A percentile compares a stretch with the other conserved stretches of the same genome.
Evolutionary conservation across 345 rosid genomes (phyloP).

Genomic region (Diplotaxis tenuifolia): DNA sequence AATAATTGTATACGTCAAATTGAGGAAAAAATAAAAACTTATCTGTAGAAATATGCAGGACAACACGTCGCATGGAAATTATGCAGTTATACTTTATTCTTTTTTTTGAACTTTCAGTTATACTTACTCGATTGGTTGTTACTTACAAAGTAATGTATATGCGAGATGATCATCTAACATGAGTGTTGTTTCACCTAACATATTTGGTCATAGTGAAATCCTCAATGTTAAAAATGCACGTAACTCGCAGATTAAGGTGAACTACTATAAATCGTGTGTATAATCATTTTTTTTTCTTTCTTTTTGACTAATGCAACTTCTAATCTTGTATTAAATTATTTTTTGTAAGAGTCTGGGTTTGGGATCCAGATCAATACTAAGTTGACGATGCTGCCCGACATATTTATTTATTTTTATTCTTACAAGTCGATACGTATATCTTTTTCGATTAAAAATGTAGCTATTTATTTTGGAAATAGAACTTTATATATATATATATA

Average conservation of each 20-base stretch:
- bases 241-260: not conserved
- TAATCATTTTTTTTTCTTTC: not conserved
- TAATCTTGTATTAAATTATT: not conserved
- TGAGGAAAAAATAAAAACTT: not conserved
- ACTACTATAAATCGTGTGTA: not conserved
- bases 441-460: not conserved
- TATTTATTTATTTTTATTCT: conserved; percentile 6
- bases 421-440: not conserved
- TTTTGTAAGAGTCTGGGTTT: not conserved
- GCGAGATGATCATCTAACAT: not conserved
- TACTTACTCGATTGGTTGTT: conserved; percentile 3
- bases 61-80: conserved; percentile 19
- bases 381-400: conserved; percentile 3
- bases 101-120: not conserved
- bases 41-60: not conserved
- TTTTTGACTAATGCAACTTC: not conserved
- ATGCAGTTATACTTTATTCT: not conserved
- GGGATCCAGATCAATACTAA: conserved; percentile 4
- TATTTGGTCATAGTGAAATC: not conserved
- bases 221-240: not conserved
- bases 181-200: conserved; percentile 6
- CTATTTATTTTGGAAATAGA: not conserved
- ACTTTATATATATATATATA: not conserved
- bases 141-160: not conserved
- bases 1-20: conserved; percentile 23